Conservation (phyloP, 495 filamentous ascomycete genomes). For the Acidiella bohemica region DNA sequence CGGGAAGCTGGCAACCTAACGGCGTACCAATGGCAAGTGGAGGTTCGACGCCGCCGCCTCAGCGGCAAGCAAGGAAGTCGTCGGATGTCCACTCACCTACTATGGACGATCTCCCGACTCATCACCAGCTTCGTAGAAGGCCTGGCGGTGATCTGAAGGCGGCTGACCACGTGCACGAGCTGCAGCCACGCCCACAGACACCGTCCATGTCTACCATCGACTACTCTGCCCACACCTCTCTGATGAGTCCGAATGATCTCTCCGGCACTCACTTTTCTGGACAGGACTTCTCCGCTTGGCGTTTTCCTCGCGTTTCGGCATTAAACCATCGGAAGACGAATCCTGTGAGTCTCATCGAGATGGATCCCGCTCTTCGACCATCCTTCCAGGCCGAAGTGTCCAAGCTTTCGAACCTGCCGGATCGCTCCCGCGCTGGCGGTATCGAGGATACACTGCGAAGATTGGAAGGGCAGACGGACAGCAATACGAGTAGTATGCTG, state of each 20-base stretch:
- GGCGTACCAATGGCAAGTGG: not conserved
- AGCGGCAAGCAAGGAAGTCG: constrained; percentile 6
- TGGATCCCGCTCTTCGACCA: constrained; percentile 60
- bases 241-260: constrained; percentile 30
- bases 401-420: constrained; percentile 76
- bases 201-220: not conserved
- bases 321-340: not conserved
- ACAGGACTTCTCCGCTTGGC: constrained; percentile 7
- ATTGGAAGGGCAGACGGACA: constrained; percentile 76
- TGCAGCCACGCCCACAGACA: constrained; percentile 43
- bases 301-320: not conserved
- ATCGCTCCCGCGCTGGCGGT: constrained; percentile 81
- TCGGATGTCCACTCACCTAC: constrained; percentile 10
- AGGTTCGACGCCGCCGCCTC: not conserved
- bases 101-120: constrained; percentile 20
- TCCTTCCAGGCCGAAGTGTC: constrained; percentile 87
- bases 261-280: constrained; percentile 20
- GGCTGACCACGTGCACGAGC: constrained; percentile 57
- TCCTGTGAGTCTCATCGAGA: constrained; percentile 51
- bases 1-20: not conserved
- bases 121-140: constrained; percentile 59
- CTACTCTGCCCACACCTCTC: constrained; percentile 53
- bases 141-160: constrained; percentile 83
- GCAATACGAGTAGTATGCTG: constrained; percentile 26
- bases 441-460: constrained; percentile 85